These are phyloP conservation scores for Triticum turgidum DNA, from an alignment of 176 grass and related monocot species.

Conservation along the genomic window DNA sequence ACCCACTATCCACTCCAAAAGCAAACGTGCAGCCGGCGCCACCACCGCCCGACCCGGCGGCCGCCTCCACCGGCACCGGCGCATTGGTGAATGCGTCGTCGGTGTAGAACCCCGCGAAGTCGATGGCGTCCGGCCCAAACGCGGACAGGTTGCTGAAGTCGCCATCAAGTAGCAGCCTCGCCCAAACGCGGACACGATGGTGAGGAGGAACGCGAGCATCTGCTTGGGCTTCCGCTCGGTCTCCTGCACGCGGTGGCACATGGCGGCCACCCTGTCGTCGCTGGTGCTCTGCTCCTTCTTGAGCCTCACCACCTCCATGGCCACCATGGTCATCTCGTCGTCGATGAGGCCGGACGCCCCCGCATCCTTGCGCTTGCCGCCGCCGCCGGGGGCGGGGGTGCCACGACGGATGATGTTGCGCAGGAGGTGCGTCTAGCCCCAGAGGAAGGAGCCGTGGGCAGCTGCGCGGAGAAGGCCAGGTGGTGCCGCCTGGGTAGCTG, in stretches of 20 bases:
- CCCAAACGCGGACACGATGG: constrained; percentile 31
- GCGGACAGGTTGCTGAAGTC: not conserved
- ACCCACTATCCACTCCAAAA: constrained; percentile 41
- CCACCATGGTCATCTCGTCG: constrained; percentile 49
- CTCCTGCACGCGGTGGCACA: constrained; percentile 83
- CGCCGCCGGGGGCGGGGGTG: not conserved
- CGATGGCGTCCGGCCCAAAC: constrained; percentile 31
- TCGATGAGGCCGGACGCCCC: not conserved
- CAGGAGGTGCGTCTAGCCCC: constrained; percentile 65
- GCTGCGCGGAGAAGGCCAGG: no score
- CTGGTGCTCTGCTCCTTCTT: constrained; percentile 77
- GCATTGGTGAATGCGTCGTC: not conserved
- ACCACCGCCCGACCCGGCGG: not conserved
- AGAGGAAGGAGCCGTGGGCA: constrained; percentile 67
- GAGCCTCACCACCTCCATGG: constrained; percentile 65
- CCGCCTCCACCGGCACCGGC: constrained; percentile 3
- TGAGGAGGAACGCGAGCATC: constrained; percentile 83
- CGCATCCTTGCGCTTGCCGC: constrained; percentile 41
- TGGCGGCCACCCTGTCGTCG: constrained; percentile 54
- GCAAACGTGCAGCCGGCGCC: constrained; percentile 30
- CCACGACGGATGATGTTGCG: constrained; percentile 57
- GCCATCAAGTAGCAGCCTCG: constrained; percentile 34
- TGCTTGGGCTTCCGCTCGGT: constrained; percentile 72
- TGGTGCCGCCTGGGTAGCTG: no score
- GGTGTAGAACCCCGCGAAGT: constrained; percentile 45